Evolutionary conservation across 2,329 filamentous ascomycete species (phyloP), one percentile per base, ranked within the genome.

Genomic region (Teratosphaeria pseudoeucalypti): DNA sequence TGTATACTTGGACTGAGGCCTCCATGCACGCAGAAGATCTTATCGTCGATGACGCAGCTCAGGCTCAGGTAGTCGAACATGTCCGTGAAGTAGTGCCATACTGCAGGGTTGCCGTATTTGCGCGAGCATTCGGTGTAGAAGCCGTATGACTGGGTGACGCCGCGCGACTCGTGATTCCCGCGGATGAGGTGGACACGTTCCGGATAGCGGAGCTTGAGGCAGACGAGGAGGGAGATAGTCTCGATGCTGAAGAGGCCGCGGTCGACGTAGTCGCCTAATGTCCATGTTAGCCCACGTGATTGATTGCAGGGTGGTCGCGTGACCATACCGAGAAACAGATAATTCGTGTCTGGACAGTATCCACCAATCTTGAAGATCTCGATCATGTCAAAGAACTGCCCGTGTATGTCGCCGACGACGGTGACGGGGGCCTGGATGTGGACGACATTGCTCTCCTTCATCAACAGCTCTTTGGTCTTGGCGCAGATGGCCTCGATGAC

Each of bases 391-490:
- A 92, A 97, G 78, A 99, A 99, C 76, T 99, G 94, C 61, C 94
- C 94, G 75, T 99, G 94, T 67, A 99, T 99, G 74, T 99, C 94
- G 66, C 94, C 94, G 47, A 99, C 94, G 10, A 99, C 94, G 16
- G 94, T 99, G 61, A 99, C 90, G 1, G 94, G 94, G 34, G 94
- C 92, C 68, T 86, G 85, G 63, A 99, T 95, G 75, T 99, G 94
- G 62, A 99, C 94, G 63, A 99, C 94, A 77, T 99, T 99, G 83
- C 92, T 97, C 84, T 99, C 94, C 73, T 95, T 92, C 94, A 99
- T 99, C 67, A 99, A 83, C 68, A 99, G 82, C 79, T 99, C 94
- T 74, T 99, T 99, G 26, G 95, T 94, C 76, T 99, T 99, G 75
- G 94, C 92, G 79, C 94, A 99, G 85, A 99, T 92, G 70, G 94